Percentiles rank a stretch among this genome's conserved stretches.
Evolutionary conservation across 1,284 basidiomycete genomes (phyloP).

Genomic region (Ganoderma sinense): DNA sequence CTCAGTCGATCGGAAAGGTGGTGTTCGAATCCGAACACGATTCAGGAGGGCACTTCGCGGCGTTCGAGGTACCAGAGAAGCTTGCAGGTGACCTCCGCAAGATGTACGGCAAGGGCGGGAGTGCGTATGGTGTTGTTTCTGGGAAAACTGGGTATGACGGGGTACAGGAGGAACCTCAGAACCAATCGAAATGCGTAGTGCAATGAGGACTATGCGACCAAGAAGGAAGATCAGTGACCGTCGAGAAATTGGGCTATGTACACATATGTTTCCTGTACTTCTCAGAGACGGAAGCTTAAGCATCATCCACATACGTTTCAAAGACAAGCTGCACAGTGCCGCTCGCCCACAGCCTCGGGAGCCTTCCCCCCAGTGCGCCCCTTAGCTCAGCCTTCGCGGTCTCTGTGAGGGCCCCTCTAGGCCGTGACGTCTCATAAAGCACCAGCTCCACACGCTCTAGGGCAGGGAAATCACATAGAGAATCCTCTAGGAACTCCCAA

Average conservation of each 20-base stretch:
- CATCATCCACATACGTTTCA: too few species aligned
- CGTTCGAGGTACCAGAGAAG: constrained; percentile 38
- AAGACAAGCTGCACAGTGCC: neutral
- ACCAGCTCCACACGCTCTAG: neutral
- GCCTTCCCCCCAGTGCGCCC: neutral
- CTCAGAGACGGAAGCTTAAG: too few species aligned
- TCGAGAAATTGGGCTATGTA: too few species aligned
- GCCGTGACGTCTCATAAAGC: neutral
- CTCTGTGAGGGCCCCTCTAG: neutral
- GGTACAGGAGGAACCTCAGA: neutral
- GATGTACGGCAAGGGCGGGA: constrained; percentile 41
- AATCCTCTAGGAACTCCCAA: neutral
- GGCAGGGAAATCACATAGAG: neutral
- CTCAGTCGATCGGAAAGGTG: constrained; percentile 32
- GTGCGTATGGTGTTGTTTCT: constrained; percentile 37
- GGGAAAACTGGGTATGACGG: constrained; percentile 33
- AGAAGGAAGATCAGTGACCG: too few species aligned
- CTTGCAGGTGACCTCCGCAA: constrained; percentile 38
- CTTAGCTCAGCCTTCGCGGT: neutral
- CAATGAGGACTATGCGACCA: neutral
- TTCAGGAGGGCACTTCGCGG: constrained; percentile 42
- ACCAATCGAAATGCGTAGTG: neutral
- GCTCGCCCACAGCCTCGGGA: neutral
- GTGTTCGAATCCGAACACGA: constrained; percentile 34
- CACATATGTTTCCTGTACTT: too few species aligned